Percentiles rank a stretch among this genome's conserved stretches.
phyloP scores from a whole-genome alignment of 2,329 filamentous ascomycete species.

The Claviceps sp. region DNA sequence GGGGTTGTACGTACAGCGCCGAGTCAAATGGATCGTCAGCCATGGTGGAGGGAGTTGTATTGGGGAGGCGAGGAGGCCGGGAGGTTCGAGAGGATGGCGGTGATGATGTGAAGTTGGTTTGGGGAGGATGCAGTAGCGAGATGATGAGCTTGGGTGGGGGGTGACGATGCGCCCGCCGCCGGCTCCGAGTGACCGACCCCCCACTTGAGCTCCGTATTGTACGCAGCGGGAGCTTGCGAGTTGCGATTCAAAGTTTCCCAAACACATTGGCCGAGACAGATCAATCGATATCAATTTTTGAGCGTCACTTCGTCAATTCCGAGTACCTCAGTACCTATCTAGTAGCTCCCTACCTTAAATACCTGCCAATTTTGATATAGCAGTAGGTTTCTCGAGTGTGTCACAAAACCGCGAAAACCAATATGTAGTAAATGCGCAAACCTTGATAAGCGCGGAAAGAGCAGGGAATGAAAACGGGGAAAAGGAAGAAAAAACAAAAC shows the following conservation, averaged over 20 bases:
- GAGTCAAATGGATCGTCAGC: slow-evolving; percentile 58
- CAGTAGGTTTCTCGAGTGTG: too few species aligned
- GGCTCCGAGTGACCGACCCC: neutral
- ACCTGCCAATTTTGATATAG: too few species aligned
- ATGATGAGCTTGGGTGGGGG: neutral
- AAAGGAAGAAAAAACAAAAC: neutral
- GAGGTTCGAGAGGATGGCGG: neutral
- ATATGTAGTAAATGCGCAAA: too few species aligned
- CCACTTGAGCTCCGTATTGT: neutral
- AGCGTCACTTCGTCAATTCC: too few species aligned
- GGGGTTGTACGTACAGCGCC: slow-evolving; percentile 46
- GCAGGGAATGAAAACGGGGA: neutral
- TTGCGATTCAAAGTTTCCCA: too few species aligned
- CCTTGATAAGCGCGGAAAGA: neutral
- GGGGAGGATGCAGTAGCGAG: neutral
- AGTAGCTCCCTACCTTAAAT: too few species aligned
- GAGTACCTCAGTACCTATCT: too few species aligned
- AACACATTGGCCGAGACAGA: too few species aligned
- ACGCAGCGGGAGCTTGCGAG: too few species aligned
- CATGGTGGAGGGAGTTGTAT: slow-evolving; percentile 19
- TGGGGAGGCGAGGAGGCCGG: neutral
- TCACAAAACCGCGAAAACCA: too few species aligned
- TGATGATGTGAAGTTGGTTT: neutral
- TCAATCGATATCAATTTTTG: too few species aligned
- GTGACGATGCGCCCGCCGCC: neutral